Percentiles rank a stretch among this genome's conserved stretches.
These are phyloP conservation scores for Mucor piriformis DNA, from an alignment of 371 early-diverging fungal genomes.

Conservation along the genomic window DNA sequence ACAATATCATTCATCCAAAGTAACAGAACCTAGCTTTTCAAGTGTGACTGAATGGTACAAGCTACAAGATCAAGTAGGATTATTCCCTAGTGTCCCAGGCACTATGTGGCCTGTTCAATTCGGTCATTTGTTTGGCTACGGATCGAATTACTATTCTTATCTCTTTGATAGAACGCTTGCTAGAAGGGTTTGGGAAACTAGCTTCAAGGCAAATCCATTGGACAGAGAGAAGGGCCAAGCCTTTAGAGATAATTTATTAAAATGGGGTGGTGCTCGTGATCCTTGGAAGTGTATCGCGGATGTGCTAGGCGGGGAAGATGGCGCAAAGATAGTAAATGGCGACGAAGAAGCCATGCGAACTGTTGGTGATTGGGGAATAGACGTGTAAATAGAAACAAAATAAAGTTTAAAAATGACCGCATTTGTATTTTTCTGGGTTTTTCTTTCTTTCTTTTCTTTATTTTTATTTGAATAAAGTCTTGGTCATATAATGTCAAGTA, in stretches of 20 bases:
- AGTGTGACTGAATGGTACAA: slow-evolving; percentile 55
- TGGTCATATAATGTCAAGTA: not conserved
- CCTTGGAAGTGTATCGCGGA: slow-evolving; percentile 84
- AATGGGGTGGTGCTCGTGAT: slow-evolving; percentile 94
- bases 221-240: slow-evolving; percentile 61
- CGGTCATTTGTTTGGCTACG: slow-evolving; percentile 90
- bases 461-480: not conserved
- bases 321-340: slow-evolving; percentile 62
- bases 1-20: slow-evolving; percentile 59
- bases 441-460: slow-evolving; percentile 5
- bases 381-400: slow-evolving; percentile 30
- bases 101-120: slow-evolving; percentile 93
- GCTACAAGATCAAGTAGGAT: slow-evolving; percentile 58
- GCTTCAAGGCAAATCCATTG: slow-evolving; percentile 65
- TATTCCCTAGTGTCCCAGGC: slow-evolving; percentile 65
- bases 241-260: slow-evolving; percentile 74
- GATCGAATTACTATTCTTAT: slow-evolving; percentile 93
- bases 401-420: slow-evolving; percentile 4
- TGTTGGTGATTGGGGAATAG: slow-evolving; percentile 78
- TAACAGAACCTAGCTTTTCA: slow-evolving; percentile 44
- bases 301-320: slow-evolving; percentile 63
- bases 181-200: slow-evolving; percentile 71
- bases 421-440: not conserved
- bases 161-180: slow-evolving; percentile 88
- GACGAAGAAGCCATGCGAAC: slow-evolving; percentile 72